Conservation (phyloP, 2,329 filamentous ascomycete genomes). For the Cercospora zeina region DNA sequence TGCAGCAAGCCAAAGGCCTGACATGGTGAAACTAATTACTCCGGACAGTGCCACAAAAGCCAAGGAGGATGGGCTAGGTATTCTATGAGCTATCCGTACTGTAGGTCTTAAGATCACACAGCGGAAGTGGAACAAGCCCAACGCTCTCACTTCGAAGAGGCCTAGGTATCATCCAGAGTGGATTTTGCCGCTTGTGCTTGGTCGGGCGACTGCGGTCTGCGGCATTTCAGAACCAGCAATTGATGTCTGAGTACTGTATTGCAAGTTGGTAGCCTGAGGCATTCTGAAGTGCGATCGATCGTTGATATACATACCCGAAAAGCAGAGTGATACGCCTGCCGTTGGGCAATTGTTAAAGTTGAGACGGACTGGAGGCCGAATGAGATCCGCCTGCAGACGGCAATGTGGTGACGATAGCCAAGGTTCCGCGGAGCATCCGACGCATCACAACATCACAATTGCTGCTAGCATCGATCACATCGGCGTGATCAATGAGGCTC, state of each 20-base stretch:
- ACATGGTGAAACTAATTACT: constrained; percentile 21
- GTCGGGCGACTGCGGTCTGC: too few species aligned
- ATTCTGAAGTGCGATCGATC: neutral
- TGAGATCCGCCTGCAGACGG: constrained; percentile 2
- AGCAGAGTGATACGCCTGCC: neutral
- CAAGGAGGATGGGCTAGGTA: neutral
- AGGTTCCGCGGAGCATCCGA: constrained; percentile 10
- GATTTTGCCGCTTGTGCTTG: too few species aligned
- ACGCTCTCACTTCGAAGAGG: too few species aligned
- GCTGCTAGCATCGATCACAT: neutral
- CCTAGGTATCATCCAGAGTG: too few species aligned
- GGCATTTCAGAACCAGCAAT: too few species aligned
- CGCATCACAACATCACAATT: constrained; percentile 12
- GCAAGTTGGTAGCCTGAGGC: neutral
- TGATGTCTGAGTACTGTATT: too few species aligned
- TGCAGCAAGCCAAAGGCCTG: neutral
- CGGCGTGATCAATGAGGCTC: neutral
- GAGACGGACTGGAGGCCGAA: neutral
- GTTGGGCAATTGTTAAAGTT: neutral
- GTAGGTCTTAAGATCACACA: too few species aligned
- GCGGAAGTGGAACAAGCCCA: too few species aligned
- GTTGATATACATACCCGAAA: neutral
- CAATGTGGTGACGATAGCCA: constrained; percentile 12
- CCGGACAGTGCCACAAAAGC: neutral
- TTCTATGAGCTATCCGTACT: neutral